Conservation (phyloP, 73 alveolate species). For the Symbiodinium pilosum region DNA sequence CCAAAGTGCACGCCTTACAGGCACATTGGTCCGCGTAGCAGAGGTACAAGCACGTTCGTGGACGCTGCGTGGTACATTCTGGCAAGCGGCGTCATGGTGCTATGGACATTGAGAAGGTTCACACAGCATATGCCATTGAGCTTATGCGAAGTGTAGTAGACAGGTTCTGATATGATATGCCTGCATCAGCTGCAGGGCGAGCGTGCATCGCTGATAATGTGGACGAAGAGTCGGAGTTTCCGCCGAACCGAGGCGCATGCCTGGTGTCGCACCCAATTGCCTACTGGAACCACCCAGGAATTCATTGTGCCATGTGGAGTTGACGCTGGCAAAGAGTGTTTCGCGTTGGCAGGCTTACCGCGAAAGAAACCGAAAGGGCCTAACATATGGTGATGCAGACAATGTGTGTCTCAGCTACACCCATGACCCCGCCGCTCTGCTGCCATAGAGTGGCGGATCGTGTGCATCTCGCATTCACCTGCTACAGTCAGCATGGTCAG, state of each 20-base stretch:
- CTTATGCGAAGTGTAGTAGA: neutral
- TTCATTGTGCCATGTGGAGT: no score
- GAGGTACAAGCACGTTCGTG: conserved; percentile 60
- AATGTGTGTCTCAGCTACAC: conserved; percentile 82
- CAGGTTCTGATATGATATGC: neutral
- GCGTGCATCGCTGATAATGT: conserved; percentile 77
- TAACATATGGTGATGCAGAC: conserved; percentile 75
- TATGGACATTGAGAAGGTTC: conserved; percentile 67
- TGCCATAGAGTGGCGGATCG: no score
- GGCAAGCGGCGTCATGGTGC: conserved; percentile 93
- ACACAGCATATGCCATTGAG: neutral
- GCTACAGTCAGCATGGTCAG: neutral
- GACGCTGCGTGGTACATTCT: conserved; percentile 77
- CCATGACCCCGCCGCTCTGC: conserved; percentile 48
- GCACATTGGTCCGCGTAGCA: no score
- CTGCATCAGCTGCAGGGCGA: conserved; percentile 19
- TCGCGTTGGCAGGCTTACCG: conserved; percentile 38
- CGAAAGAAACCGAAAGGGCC: conserved; percentile 63
- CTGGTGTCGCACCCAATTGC: neutral
- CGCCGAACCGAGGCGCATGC: conserved; percentile 52
- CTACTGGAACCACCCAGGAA: no score
- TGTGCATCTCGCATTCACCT: neutral
- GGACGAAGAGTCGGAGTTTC: conserved; percentile 87
- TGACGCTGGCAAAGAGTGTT: neutral
- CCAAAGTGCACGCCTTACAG: no score